A percentile compares a stretch with the other conserved stretches of the same genome.
These are phyloP conservation scores for Yamadazyma atmosphaerica DNA, from an alignment of 1,139 yeast genomes.

Conservation along the genomic window DNA sequence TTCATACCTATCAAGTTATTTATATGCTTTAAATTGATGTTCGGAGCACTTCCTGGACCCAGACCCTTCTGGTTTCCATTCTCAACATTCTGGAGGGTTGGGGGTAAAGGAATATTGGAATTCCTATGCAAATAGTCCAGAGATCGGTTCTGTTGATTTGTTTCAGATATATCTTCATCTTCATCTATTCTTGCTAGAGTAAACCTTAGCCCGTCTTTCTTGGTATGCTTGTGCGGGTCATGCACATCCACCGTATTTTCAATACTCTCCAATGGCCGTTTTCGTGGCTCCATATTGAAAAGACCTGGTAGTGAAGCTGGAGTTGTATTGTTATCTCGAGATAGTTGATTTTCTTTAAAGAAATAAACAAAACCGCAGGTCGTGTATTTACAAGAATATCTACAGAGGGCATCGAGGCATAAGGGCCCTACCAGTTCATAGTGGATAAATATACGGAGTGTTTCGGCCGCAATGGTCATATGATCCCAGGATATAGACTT, in stretches of 20 bases:
- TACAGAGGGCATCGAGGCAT: too few species aligned
- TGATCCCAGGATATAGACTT: too few species aligned
- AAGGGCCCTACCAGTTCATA: too few species aligned
- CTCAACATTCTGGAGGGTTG: background rate
- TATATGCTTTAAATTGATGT: conserved; percentile 13
- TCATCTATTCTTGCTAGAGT: conserved; percentile 7
- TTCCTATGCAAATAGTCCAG: background rate
- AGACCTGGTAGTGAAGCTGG: too few species aligned
- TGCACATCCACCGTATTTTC: conserved; percentile 12
- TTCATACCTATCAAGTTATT: conserved; percentile 15
- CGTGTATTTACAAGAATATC: conserved; percentile 2
- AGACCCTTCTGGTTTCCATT: too few species aligned
- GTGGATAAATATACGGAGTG: too few species aligned
- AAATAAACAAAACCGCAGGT: conserved; percentile 1
- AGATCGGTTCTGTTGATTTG: too few species aligned
- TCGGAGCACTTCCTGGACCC: conserved; percentile 6
- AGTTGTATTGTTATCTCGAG: too few species aligned
- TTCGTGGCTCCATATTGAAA: background rate
- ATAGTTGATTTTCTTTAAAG: too few species aligned
- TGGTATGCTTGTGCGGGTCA: background rate
- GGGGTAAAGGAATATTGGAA: background rate
- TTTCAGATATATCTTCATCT: too few species aligned
- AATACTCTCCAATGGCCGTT: conserved; percentile 11
- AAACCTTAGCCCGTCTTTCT: conserved; percentile 3
- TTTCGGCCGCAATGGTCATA: too few species aligned